phyloP scores from a whole-genome alignment of 2,329 filamentous ascomycete genomes.

The Penicillium sp. region DNA sequence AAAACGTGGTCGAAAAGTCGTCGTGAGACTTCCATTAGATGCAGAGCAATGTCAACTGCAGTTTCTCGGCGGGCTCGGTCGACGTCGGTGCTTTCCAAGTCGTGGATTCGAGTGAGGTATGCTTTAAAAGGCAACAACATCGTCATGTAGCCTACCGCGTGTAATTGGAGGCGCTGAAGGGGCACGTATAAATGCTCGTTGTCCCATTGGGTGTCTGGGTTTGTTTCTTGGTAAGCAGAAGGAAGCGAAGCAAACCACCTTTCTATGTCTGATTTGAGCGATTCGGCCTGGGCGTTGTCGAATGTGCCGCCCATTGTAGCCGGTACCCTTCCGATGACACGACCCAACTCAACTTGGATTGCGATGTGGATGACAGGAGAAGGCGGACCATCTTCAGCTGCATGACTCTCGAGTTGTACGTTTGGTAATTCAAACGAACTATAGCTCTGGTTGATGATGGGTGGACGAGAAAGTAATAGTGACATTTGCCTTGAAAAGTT shows the following conservation, averaged over 20 bases:
- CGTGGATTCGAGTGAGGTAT: conserved; percentile 42
- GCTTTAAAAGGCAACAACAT: conserved; percentile 48
- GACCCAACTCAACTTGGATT: conserved; percentile 41
- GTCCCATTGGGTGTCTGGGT: conserved; percentile 47
- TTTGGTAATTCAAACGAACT: conserved; percentile 43
- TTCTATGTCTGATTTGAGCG: conserved; percentile 36
- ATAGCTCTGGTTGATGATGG: conserved; percentile 45
- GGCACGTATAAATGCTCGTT: conserved; percentile 43
- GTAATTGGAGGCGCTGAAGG: conserved; percentile 49
- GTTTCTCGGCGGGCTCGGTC: conserved; percentile 43
- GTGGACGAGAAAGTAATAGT: conserved; percentile 44
- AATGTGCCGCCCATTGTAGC: conserved; percentile 11
- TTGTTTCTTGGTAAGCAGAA: conserved; percentile 37
- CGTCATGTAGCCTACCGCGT: conserved; percentile 47
- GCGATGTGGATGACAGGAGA: conserved; percentile 47
- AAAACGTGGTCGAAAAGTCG: conserved; percentile 43
- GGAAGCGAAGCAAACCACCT: conserved; percentile 48
- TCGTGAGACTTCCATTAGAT: conserved; percentile 43
- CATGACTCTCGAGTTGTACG: conserved; percentile 33
- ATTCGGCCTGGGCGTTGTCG: conserved; percentile 25
- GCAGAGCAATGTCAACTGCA: conserved; percentile 47
- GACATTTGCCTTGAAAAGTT: conserved; percentile 40
- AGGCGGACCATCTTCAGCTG: conserved; percentile 35
- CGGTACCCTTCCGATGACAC: conserved; percentile 26
- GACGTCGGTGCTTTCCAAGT: conserved; percentile 25